Conservation (phyloP, 2,329 filamentous ascomycete species). For the Aureobasidium melanogenum region DNA sequence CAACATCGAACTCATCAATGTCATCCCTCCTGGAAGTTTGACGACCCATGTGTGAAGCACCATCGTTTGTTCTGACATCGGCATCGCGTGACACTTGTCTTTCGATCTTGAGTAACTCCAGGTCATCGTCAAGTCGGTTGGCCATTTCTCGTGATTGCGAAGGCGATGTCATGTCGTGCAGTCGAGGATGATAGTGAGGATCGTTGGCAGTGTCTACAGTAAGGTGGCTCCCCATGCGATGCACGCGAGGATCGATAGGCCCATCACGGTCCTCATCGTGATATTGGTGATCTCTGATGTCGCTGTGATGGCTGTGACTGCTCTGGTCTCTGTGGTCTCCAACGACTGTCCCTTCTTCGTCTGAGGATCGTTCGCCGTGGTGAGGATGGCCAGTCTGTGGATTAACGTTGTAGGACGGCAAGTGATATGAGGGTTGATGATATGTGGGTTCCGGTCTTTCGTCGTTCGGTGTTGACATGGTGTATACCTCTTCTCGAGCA, state of each 20-base stretch:
- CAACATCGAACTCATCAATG: conserved; percentile 58
- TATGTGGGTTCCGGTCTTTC: conserved; percentile 28
- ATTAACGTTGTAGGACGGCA: conserved; percentile 27
- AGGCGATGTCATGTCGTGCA: conserved; percentile 33
- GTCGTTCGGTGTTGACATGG: conserved; percentile 27
- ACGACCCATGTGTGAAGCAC: conserved; percentile 38
- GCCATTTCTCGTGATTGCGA: conserved; percentile 52
- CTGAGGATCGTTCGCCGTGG: conserved; percentile 21
- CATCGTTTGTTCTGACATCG: conserved; percentile 29
- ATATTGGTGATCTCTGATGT: neutral
- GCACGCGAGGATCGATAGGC: neutral
- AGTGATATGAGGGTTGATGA: conserved; percentile 12
- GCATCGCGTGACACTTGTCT: conserved; percentile 43
- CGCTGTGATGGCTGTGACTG: conserved; percentile 14
- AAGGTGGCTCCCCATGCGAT: conserved; percentile 32
- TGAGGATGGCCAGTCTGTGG: neutral
- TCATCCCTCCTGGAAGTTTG: conserved; percentile 46
- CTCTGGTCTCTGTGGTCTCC: conserved; percentile 19
- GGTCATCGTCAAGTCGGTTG: conserved; percentile 55
- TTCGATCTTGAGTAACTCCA: conserved; percentile 57
- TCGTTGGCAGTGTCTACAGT: conserved; percentile 39
- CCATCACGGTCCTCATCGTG: neutral
- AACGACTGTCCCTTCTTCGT: conserved; percentile 28
- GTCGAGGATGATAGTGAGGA: conserved; percentile 22
- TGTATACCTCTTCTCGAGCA: neutral